phyloP scores from a whole-genome alignment of 768 basidiomycete genomes.

The Leucocoprinus sp. region DNA sequence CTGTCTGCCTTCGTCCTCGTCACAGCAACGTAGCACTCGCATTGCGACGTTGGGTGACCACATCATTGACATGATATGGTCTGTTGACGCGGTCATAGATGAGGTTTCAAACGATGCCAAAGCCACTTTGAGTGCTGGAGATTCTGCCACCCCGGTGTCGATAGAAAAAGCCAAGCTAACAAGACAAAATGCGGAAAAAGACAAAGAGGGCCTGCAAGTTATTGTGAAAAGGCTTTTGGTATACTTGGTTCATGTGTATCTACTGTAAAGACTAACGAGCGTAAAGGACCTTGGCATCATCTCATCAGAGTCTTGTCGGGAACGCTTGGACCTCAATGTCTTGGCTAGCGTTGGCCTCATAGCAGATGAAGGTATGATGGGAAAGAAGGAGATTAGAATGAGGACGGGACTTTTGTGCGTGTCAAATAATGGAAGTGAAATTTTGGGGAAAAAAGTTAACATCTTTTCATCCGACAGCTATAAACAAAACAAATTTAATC shows the following conservation, averaged over 20 bases:
- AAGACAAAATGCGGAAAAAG: slow-evolving; percentile 49
- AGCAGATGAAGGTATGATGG: slow-evolving; percentile 53
- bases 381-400: slow-evolving; percentile 75
- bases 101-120: slow-evolving; percentile 56
- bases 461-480: slow-evolving; percentile 48
- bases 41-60: slow-evolving; percentile 52
- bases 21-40: slow-evolving; percentile 30
- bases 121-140: slow-evolving; percentile 27
- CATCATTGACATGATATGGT: slow-evolving; percentile 77
- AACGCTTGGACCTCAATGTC: slow-evolving; percentile 63
- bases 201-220: slow-evolving; percentile 51
- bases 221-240: slow-evolving; percentile 60
- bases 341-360: slow-evolving; percentile 61
- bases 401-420: slow-evolving; percentile 79
- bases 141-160: slow-evolving; percentile 19
- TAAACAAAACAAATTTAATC: slow-evolving; percentile 97
- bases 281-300: slow-evolving; percentile 52
- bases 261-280: slow-evolving; percentile 5
- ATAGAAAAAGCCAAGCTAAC: slow-evolving; percentile 33
- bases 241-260: slow-evolving; percentile 21
- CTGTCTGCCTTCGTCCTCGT: slow-evolving; percentile 62
- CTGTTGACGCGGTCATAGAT: slow-evolving; percentile 69
- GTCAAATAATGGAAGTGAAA: neutral
- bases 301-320: slow-evolving; percentile 53
- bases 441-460: neutral